Evolutionary conservation across 768 basidiomycete species (phyloP).

Genomic region (Trametes meyenii): DNA sequence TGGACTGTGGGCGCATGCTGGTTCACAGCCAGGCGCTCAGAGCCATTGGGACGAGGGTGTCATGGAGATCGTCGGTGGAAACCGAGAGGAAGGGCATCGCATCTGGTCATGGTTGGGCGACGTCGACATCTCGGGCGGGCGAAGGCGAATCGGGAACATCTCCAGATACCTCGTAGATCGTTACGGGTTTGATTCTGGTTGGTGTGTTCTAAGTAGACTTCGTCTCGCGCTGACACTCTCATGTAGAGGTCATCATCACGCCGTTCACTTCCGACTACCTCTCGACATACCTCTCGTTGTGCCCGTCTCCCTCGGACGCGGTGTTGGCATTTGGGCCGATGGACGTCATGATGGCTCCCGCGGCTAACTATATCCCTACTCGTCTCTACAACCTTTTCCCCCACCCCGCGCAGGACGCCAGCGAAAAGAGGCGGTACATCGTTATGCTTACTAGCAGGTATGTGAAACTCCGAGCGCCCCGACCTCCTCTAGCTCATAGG

Average conservation of each 20-base stretch:
- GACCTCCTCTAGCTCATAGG: not conserved
- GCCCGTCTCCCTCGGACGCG: slow-evolving; percentile 71
- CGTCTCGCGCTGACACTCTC: not conserved
- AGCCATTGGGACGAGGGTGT: slow-evolving; percentile 78
- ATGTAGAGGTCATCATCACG: slow-evolving; percentile 66
- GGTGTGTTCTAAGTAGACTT: slow-evolving; percentile 9
- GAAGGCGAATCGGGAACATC: slow-evolving; percentile 63
- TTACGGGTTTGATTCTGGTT: slow-evolving; percentile 80
- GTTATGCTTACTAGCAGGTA: slow-evolving; percentile 73
- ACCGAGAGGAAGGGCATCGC: slow-evolving; percentile 68
- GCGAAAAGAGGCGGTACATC: slow-evolving; percentile 75
- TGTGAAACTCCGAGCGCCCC: slow-evolving; percentile 1
- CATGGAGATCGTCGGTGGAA: slow-evolving; percentile 77
- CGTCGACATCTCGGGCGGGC: slow-evolving; percentile 69
- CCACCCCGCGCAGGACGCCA: slow-evolving; percentile 78
- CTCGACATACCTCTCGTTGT: slow-evolving; percentile 75
- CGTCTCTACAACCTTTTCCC: slow-evolving; percentile 75
- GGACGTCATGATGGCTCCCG: slow-evolving; percentile 76
- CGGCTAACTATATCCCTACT: slow-evolving; percentile 73
- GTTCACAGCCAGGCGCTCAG: slow-evolving; percentile 25
- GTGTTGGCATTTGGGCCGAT: slow-evolving; percentile 82
- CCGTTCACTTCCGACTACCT: slow-evolving; percentile 81
- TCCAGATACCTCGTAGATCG: slow-evolving; percentile 78
- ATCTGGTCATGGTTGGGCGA: slow-evolving; percentile 84
- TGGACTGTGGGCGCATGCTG: slow-evolving; percentile 70